Evolutionary conservation across 495 filamentous ascomycete genomes (phyloP), one percentile per base, ranked within the genome.

Genomic region (Parachaetomium inaequale): DNA sequence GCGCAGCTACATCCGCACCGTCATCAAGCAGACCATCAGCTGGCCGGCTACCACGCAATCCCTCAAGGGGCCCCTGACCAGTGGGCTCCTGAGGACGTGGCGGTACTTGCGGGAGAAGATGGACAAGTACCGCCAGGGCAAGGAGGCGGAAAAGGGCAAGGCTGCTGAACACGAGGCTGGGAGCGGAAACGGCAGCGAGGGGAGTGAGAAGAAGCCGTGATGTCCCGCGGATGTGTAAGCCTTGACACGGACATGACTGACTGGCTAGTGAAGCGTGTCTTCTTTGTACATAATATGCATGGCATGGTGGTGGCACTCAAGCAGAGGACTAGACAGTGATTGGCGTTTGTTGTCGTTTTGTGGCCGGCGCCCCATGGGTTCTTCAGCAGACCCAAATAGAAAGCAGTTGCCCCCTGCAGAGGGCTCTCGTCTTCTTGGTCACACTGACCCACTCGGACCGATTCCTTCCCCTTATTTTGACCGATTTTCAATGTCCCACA

Each of bases 11-110:
- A 83, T 98, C 3, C 82, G 84, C 14, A 77, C 74, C 17, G 87
- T 90, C 32, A 91, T 98, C 67, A 87, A 86, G 69, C 87, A 87
- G 68, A 97, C 95, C 0, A 88, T 98, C 66, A 82, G 79, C 52
- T 98, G 95, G 95, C 91, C 94, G 4, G 91, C 89, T 62, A 90
- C 88, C 8, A 85, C 84, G 6, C 92, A 98, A 76, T 91, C 83
- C 40, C 62, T 92, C 43, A 98, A 98, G 75, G 87, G 91, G 4
- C 68, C 85, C 0, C 68, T 96, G 25, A 97, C 92, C 2, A 83
- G 88, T 1, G 95, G 94, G 0, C 66, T 88, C 7, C 66, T 75
- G 45, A 83, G 85, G 66, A 85, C 85, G 55, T 84, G 81, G 79
- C 83, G 83, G 62, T 98, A 98, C 75, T 59, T 93, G 62, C 76